phyloP scores from a whole-genome alignment of 768 basidiomycete species.

The Lactifluus volemus region DNA sequence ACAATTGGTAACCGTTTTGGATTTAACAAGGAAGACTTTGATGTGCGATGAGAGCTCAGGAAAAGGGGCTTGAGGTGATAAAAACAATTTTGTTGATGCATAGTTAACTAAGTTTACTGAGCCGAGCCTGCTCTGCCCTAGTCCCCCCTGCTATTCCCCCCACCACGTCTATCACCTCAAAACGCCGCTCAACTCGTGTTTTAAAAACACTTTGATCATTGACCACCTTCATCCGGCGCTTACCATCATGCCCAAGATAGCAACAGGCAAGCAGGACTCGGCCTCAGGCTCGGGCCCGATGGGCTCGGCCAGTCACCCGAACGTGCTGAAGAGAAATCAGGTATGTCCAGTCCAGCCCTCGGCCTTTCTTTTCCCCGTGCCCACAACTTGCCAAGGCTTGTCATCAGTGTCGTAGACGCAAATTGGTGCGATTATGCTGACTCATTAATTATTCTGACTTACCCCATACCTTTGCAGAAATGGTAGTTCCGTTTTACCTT shows the following conservation, averaged over 20 bases:
- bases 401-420: slow-evolving; percentile 60
- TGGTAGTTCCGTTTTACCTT: slow-evolving; percentile 16
- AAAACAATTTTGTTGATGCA: not conserved
- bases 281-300: slow-evolving; percentile 18
- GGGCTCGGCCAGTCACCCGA: slow-evolving; percentile 15
- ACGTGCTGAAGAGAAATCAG: slow-evolving; percentile 26
- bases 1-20: not conserved
- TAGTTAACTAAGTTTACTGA: not conserved
- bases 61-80: not conserved
- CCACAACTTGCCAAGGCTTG: slow-evolving; percentile 27
- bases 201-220: not conserved
- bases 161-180: not conserved
- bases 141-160: not conserved
- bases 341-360: slow-evolving; percentile 15
- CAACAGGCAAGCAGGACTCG: slow-evolving; percentile 12
- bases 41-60: slow-evolving; percentile 7
- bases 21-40: not conserved
- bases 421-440: slow-evolving; percentile 41
- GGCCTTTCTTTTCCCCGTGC: not conserved
- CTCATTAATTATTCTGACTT: no score
- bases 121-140: not conserved
- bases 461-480: slow-evolving; percentile 18
- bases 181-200: not conserved
- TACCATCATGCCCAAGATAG: slow-evolving; percentile 18
- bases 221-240: not conserved